Evolutionary conservation across 1,284 basidiomycete genomes (phyloP).

Genomic region (Rhizoctonia solani): DNA sequence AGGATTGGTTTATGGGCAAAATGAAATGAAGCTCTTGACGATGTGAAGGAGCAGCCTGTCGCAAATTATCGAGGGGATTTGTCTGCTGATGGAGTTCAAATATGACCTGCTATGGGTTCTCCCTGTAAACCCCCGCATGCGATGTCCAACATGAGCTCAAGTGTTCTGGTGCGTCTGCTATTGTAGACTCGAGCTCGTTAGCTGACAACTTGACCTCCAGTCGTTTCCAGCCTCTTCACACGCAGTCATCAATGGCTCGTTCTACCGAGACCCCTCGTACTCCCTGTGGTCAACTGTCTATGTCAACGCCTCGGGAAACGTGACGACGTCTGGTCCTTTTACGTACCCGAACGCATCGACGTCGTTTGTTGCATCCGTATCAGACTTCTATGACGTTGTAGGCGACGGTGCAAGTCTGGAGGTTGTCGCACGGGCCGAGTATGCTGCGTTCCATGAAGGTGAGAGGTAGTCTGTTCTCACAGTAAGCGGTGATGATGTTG

Average conservation of each 20-base stretch:
- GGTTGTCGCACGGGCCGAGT: background rate
- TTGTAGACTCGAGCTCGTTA: too few relatives aligned
- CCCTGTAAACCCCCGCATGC: too few relatives aligned
- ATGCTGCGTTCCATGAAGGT: conserved; percentile 18
- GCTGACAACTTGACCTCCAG: too few relatives aligned
- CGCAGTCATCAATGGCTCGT: conserved; percentile 23
- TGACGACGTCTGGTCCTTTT: conserved; percentile 4
- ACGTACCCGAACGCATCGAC: background rate
- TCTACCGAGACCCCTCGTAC: conserved; percentile 6
- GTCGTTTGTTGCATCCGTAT: background rate
- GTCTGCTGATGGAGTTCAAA: too few relatives aligned
- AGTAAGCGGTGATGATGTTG: too few relatives aligned
- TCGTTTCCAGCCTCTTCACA: conserved; percentile 9
- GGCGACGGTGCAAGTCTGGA: background rate
- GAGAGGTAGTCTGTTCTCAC: background rate
- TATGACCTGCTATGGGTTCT: too few relatives aligned
- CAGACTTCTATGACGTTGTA: conserved; percentile 1
- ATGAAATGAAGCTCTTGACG: too few relatives aligned
- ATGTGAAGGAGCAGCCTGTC: too few relatives aligned
- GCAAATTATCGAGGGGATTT: too few relatives aligned
- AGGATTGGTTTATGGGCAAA: too few relatives aligned
- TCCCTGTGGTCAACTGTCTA: conserved; percentile 17
- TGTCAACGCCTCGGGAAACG: conserved; percentile 1
- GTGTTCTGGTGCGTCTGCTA: too few relatives aligned
- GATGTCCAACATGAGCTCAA: too few relatives aligned